phyloP scores from a whole-genome alignment of 2,329 filamentous ascomycete species.

The Colletotrichum australisinense region DNA sequence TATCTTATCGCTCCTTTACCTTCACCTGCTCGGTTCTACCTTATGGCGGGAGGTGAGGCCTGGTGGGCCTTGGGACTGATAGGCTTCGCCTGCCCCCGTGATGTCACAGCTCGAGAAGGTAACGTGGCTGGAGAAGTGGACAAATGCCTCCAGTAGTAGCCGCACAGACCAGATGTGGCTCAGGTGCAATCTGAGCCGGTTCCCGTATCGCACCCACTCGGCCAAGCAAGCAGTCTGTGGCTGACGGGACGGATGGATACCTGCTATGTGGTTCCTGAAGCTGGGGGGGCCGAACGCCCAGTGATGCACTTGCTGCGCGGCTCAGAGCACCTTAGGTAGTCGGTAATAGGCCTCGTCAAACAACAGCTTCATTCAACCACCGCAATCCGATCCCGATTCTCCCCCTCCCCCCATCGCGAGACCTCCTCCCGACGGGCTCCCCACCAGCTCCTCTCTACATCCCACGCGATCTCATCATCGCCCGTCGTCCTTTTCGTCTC shows the following conservation, averaged over 20 bases:
- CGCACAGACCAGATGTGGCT: slow-evolving; percentile 17
- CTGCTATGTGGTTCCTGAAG: slow-evolving; percentile 13
- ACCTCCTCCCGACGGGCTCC: slow-evolving; percentile 7
- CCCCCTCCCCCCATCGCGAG: slow-evolving; percentile 24
- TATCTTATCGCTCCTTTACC: slow-evolving; percentile 21
- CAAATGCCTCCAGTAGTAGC: neutral
- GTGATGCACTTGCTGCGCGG: slow-evolving; percentile 29
- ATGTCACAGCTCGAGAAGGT: slow-evolving; percentile 26
- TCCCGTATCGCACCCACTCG: neutral
- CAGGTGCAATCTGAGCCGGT: neutral
- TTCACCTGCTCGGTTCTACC: neutral
- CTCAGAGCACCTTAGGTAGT: slow-evolving; percentile 5
- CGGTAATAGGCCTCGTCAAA: slow-evolving; percentile 26
- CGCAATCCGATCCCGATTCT: slow-evolving; percentile 1
- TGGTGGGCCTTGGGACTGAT: too few relatives aligned
- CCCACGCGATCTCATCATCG: slow-evolving; percentile 19
- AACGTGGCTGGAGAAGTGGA: slow-evolving; percentile 9
- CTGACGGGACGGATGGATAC: neutral
- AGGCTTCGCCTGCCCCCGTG: slow-evolving; percentile 8
- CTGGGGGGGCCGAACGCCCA: slow-evolving; percentile 27
- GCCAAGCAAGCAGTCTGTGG: neutral
- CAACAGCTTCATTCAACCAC: slow-evolving; percentile 33
- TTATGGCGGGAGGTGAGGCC: too few relatives aligned
- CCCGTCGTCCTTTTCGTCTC: neutral
- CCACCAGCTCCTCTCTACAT: neutral